Conservation (phyloP, 768 basidiomycete genomes). For the Hydnum rufescens region DNA sequence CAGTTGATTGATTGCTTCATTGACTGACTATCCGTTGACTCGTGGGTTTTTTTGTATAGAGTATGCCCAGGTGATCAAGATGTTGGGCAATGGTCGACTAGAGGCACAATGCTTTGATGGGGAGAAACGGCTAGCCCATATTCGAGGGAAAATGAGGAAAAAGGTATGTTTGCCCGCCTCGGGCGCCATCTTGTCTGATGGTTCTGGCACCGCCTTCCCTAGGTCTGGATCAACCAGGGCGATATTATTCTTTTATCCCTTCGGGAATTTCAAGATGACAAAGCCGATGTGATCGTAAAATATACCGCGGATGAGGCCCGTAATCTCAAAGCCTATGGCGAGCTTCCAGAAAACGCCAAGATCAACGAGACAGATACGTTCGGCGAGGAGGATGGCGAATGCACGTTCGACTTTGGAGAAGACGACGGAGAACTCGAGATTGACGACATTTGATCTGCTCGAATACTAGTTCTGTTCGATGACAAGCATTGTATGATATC, state of each 20-base stretch:
- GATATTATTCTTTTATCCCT: slow-evolving; percentile 89
- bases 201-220: background rate
- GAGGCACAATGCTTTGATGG: slow-evolving; percentile 94
- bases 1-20: background rate
- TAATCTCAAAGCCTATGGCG: slow-evolving; percentile 63
- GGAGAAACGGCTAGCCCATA: slow-evolving; percentile 92
- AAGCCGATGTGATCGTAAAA: slow-evolving; percentile 98
- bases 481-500: background rate
- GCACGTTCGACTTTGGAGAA: slow-evolving; percentile 65
- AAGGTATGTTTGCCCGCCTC: slow-evolving; percentile 55
- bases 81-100: slow-evolving; percentile 93
- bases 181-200: background rate
- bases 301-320: slow-evolving; percentile 93
- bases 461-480: background rate
- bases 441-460: slow-evolving; percentile 64
- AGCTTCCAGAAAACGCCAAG: slow-evolving; percentile 88
- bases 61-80: slow-evolving; percentile 95
- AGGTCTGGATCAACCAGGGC: slow-evolving; percentile 99
- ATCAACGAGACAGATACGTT: slow-evolving; percentile 93
- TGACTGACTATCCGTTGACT: background rate
- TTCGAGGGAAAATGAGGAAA: slow-evolving; percentile 98
- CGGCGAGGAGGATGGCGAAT: slow-evolving; percentile 79
- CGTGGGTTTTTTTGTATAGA: slow-evolving; percentile 24
- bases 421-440: slow-evolving; percentile 80
- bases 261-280: slow-evolving; percentile 97